Evolutionary conservation across 163 green algal species (phyloP).

Genomic region (Coccomyxa subellipsoidea): DNA sequence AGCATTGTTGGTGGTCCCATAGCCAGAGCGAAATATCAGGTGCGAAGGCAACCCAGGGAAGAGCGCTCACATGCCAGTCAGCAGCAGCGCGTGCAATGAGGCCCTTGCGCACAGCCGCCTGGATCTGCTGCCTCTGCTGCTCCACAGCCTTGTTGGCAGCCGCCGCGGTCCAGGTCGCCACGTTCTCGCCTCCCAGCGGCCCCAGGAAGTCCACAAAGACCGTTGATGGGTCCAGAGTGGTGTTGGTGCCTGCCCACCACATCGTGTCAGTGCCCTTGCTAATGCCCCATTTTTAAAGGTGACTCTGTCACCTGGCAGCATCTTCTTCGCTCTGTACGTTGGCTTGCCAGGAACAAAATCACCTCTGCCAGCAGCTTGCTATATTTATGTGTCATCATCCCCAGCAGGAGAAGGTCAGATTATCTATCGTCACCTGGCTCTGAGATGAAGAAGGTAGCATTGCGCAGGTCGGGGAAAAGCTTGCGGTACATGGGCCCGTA

Average conservation of each 20-base stretch:
- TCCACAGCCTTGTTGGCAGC: background rate
- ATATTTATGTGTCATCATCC: too few relatives aligned
- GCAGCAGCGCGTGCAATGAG: background rate
- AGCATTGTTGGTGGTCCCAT: too few relatives aligned
- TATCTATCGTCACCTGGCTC: background rate
- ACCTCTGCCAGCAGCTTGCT: too few relatives aligned
- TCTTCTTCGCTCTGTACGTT: too few relatives aligned
- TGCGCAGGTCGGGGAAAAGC: background rate
- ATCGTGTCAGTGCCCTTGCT: too few relatives aligned
- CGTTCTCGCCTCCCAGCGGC: background rate
- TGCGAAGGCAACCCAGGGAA: too few relatives aligned
- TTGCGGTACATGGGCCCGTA: background rate
- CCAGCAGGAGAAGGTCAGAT: too few relatives aligned
- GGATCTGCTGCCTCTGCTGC: background rate
- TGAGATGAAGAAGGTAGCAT: background rate
- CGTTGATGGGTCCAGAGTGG: background rate
- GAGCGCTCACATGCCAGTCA: background rate
- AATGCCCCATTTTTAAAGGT: too few relatives aligned
- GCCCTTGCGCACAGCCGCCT: background rate
- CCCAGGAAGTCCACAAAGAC: conserved; percentile 5
- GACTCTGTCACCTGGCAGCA: too few relatives aligned
- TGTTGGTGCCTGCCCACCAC: background rate
- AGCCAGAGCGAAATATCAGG: too few relatives aligned
- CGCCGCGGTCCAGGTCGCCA: background rate
- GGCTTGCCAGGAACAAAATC: too few relatives aligned